Evolutionary conservation across 2,329 filamentous ascomycete species (phyloP).

Genomic region (Cercospora sesami): DNA sequence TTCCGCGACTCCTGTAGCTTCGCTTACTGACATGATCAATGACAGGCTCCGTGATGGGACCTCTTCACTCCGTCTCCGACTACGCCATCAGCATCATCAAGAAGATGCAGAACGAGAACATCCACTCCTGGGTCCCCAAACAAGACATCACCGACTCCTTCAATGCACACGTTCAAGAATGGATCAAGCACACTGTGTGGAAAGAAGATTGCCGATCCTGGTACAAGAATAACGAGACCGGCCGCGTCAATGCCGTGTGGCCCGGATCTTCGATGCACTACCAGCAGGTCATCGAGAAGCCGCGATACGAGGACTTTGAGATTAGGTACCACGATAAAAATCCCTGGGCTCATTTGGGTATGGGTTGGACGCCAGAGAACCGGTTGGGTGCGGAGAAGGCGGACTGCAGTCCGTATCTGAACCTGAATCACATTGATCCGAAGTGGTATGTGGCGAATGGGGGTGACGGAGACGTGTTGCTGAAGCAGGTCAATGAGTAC

Average conservation of each 20-base stretch:
- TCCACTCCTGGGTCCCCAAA: constrained; percentile 44
- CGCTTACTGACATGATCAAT: constrained; percentile 41
- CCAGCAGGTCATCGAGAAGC: constrained; percentile 41
- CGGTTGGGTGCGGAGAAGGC: constrained; percentile 27
- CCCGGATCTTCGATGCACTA: constrained; percentile 55
- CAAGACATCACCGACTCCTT: constrained; percentile 47
- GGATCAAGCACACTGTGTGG: constrained; percentile 54
- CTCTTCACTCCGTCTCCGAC: constrained; percentile 42
- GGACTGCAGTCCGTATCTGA: constrained; percentile 44
- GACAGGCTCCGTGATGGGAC: constrained; percentile 49
- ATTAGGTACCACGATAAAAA: constrained; percentile 45
- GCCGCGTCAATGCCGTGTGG: constrained; percentile 51
- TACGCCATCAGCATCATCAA: constrained; percentile 48
- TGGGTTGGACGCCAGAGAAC: constrained; percentile 43
- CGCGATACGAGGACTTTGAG: constrained; percentile 49
- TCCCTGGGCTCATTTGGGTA: constrained; percentile 45
- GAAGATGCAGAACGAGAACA: constrained; percentile 50
- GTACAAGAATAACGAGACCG: constrained; percentile 51
- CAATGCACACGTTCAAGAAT: constrained; percentile 47
- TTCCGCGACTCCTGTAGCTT: not conserved
- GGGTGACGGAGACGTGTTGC: constrained; percentile 28
- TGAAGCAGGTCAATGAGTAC: constrained; percentile 26
- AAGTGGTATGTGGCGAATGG: constrained; percentile 41
- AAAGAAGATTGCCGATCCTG: constrained; percentile 45
- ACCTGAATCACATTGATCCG: constrained; percentile 45